Evolutionary conservation across 345 rosid species (phyloP).

Genomic region (Citrus cavaleriei): DNA sequence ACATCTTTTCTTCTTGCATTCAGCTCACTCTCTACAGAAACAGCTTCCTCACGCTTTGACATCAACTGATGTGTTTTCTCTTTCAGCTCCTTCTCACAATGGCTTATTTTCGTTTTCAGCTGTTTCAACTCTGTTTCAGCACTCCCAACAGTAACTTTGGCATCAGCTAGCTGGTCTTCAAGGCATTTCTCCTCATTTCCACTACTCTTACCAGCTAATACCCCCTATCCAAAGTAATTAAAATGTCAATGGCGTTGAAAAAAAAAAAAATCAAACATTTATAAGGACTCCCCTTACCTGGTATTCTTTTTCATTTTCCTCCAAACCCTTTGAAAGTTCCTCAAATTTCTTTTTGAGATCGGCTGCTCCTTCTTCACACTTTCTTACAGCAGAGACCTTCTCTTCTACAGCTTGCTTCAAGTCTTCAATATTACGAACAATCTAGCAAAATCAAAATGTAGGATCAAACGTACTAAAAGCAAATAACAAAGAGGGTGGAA

Average conservation of each 20-base stretch:
- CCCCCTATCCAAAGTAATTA: conserved; percentile 51
- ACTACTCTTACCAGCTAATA: conserved; percentile 91
- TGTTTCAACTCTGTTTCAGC: conserved; percentile 86
- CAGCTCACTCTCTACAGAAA: conserved; percentile 70
- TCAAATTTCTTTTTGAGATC: conserved; percentile 62
- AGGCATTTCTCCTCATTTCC: conserved; percentile 96
- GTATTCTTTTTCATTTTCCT: conserved; percentile 78
- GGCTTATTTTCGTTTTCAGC: conserved; percentile 77
- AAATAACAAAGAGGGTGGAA: neutral
- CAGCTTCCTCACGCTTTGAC: conserved; percentile 82
- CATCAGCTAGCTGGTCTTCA: conserved; percentile 93
- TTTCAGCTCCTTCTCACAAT: conserved; percentile 76
- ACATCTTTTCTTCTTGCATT: conserved; percentile 62
- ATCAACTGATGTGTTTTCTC: conserved; percentile 65
- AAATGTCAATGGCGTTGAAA: neutral
- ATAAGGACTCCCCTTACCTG: conserved; percentile 44
- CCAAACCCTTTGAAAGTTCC: conserved; percentile 71
- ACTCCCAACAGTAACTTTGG: conserved; percentile 84
- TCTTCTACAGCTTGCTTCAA: conserved; percentile 69
- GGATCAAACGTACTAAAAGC: conserved; percentile 8
- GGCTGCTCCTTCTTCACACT: conserved; percentile 82
- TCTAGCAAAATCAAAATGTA: conserved; percentile 39
- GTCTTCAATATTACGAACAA: conserved; percentile 67
- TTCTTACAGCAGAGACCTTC: conserved; percentile 64
- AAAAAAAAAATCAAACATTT: neutral